Evolutionary conservation across 805 yeast species (phyloP).

Genomic region (Zygosaccharomyces kombuchaensis): DNA sequence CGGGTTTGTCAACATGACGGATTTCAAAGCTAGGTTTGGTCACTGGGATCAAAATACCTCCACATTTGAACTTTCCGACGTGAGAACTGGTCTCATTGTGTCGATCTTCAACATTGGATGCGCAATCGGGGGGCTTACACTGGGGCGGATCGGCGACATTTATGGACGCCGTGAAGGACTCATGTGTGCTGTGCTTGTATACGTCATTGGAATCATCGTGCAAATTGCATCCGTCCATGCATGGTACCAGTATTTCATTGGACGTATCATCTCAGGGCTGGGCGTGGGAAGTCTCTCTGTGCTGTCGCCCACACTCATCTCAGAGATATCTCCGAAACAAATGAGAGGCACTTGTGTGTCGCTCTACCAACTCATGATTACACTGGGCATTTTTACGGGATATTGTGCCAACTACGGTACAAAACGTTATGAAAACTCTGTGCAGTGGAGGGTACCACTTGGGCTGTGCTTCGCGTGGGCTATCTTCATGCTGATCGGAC

Average conservation of each 20-base stretch:
- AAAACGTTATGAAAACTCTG: slow-evolving; percentile 37
- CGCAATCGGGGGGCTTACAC: slow-evolving; percentile 64
- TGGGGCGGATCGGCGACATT: slow-evolving; percentile 56
- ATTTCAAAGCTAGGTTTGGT: slow-evolving; percentile 58
- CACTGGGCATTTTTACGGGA: slow-evolving; percentile 73
- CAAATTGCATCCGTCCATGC: slow-evolving; percentile 51
- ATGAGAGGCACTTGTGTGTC: slow-evolving; percentile 71
- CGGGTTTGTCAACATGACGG: slow-evolving; percentile 59
- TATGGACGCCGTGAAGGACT: slow-evolving; percentile 64
- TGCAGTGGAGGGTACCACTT: slow-evolving; percentile 72
- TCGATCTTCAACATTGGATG: slow-evolving; percentile 69
- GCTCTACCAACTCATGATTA: slow-evolving; percentile 66
- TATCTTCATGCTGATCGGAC: slow-evolving; percentile 36
- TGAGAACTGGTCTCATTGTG: slow-evolving; percentile 54
- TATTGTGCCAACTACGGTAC: slow-evolving; percentile 70
- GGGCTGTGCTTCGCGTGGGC: slow-evolving; percentile 53
- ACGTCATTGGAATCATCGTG: slow-evolving; percentile 62
- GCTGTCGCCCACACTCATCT: slow-evolving; percentile 66
- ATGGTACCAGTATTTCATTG: slow-evolving; percentile 72
- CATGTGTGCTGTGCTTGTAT: slow-evolving; percentile 55
- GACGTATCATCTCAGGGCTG: slow-evolving; percentile 67
- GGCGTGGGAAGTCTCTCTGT: slow-evolving; percentile 79
- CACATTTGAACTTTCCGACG: slow-evolving; percentile 44
- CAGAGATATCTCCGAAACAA: slow-evolving; percentile 39
- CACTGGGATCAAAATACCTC: slow-evolving; percentile 29